phyloP scores from a whole-genome alignment of 148 eudicot species.

The Linanthus parryae region DNA sequence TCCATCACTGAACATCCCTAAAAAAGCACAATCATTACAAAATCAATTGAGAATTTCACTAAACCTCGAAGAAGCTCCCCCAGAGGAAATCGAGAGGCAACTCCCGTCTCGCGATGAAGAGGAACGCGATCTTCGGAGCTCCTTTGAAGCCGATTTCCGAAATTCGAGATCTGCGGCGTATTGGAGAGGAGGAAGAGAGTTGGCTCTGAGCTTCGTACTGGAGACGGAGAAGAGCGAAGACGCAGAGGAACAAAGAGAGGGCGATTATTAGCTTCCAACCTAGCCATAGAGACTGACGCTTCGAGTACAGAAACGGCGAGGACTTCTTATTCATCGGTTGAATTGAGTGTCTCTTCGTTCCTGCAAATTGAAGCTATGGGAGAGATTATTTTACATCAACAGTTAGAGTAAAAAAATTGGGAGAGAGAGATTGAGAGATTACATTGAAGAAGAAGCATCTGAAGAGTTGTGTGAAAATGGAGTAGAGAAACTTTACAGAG shows the following conservation, averaged over 20 bases:
- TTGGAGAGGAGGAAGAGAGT: neutral
- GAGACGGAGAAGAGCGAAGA: conserved; percentile 17
- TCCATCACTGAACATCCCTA: neutral
- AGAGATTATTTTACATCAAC: neutral
- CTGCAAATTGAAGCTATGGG: neutral
- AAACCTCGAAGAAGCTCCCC: conserved; percentile 83
- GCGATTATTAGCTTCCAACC: conserved; percentile 13
- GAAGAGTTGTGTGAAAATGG: neutral
- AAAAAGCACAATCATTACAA: neutral
- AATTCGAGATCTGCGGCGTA: conserved; percentile 22
- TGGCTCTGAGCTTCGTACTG: neutral
- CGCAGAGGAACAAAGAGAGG: conserved; percentile 14
- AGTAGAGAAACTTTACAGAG: neutral
- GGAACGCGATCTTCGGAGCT: conserved; percentile 62
- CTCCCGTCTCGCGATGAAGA: conserved; percentile 57
- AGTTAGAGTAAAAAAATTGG: neutral
- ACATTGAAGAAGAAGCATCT: neutral
- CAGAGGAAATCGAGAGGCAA: conserved; percentile 92
- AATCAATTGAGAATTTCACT: neutral
- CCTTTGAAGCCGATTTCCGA: conserved; percentile 25
- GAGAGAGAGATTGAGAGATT: neutral
- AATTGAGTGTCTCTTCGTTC: too few species aligned
- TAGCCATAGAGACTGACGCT: conserved; percentile 13
- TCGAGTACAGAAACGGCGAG: neutral
- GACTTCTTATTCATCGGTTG: neutral